phyloP scores from a whole-genome alignment of 257 asterid genomes.

The Voacanga thouarsii region DNA sequence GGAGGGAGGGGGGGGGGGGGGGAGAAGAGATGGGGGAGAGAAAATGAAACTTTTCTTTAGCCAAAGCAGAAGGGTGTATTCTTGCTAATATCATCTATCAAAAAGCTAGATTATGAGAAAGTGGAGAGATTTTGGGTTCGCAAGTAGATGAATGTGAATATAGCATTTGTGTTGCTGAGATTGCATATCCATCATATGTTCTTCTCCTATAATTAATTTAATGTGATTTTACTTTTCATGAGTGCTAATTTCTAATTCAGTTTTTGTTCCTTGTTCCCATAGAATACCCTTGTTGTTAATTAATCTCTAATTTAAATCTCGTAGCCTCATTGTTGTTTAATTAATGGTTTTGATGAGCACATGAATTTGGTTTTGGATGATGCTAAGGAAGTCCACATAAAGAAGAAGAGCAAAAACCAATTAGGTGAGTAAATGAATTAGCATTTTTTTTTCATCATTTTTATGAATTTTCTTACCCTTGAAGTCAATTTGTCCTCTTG shows the following conservation, averaged over 20 bases:
- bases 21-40: no score
- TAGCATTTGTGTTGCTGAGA: no score
- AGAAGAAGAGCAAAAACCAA: conserved; percentile 57
- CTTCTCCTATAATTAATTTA: no score
- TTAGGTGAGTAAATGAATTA: conserved; percentile 31
- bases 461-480: neutral
- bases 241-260: no score
- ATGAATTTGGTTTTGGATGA: conserved; percentile 61
- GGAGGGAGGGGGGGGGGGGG: no score
- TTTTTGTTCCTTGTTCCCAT: no score
- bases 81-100: no score
- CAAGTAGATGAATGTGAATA: no score
- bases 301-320: neutral
- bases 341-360: conserved; percentile 53
- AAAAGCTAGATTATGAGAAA: neutral
- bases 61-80: no score
- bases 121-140: neutral
- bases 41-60: neutral
- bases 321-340: neutral
- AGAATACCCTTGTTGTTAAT: neutral
- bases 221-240: no score
- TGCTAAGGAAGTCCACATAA: conserved; percentile 56
- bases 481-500: neutral
- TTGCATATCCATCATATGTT: no score
- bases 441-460: neutral